phyloP scores from a whole-genome alignment of 75 land plant genomes.

The Cunninghamia lanceolata region DNA sequence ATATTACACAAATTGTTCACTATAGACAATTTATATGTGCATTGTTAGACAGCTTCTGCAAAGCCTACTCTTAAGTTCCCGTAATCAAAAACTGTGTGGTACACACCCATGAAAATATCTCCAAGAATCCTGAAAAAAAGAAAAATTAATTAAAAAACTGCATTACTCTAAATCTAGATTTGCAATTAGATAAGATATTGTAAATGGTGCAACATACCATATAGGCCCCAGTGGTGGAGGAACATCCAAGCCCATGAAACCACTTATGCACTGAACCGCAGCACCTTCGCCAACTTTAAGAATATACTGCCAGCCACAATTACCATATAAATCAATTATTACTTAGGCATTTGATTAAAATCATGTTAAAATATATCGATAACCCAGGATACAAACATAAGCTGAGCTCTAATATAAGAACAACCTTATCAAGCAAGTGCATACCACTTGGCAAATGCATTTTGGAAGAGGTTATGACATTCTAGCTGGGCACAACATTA shows the following conservation, averaged over 20 bases:
- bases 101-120: constrained; percentile 76
- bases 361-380: neutral
- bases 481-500: neutral
- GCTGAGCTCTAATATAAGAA: neutral
- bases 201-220: constrained; percentile 27
- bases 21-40: neutral
- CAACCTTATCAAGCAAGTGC: neutral
- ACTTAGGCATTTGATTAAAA: neutral
- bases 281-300: constrained; percentile 48
- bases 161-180: neutral
- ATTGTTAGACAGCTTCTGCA: constrained; percentile 56
- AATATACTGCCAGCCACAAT: constrained; percentile 33
- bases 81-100: constrained; percentile 76
- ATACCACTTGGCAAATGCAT: neutral
- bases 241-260: constrained; percentile 49
- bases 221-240: constrained; percentile 52
- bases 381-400: neutral
- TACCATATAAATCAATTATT: neutral
- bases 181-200: neutral
- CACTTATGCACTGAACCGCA: constrained; percentile 49
- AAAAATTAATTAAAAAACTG: neutral
- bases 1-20: neutral
- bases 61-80: constrained; percentile 64
- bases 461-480: neutral
- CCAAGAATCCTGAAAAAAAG: constrained; percentile 70